Evolutionary conservation across 345 rosid species (phyloP).

Genomic region (Boechera stricta): DNA sequence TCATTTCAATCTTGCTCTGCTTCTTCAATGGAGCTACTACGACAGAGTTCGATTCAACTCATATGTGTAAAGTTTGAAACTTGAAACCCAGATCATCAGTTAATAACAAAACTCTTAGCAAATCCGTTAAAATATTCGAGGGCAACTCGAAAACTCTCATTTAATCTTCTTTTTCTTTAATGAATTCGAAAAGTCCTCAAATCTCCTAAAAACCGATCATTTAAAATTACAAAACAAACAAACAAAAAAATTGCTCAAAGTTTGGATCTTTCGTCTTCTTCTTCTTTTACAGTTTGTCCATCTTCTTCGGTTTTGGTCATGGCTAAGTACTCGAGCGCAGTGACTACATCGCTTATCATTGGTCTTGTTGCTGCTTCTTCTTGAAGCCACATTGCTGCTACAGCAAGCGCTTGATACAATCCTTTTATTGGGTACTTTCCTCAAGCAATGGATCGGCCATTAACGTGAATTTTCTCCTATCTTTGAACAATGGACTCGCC

Average conservation of each 20-base stretch:
- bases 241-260: constrained; percentile 7
- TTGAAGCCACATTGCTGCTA: constrained; percentile 88
- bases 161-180: no score
- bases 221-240: constrained; percentile 15
- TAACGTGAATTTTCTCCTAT: no score
- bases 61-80: background rate
- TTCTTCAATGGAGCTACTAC: background rate
- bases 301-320: background rate
- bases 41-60: background rate
- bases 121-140: background rate
- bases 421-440: constrained; percentile 40
- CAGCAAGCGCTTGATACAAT: constrained; percentile 78
- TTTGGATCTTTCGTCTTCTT: background rate
- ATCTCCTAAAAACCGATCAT: constrained; percentile 28
- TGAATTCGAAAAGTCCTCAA: background rate
- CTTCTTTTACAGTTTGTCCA: no score
- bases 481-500: no score
- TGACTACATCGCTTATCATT: constrained; percentile 77
- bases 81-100: constrained; percentile 3
- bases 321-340: constrained; percentile 71
- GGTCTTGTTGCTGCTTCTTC: constrained; percentile 73
- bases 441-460: no score
- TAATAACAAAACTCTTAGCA: background rate
- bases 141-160: no score
- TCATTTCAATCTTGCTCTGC: constrained; percentile 21